Conservation (phyloP, 306 rosid species). For the Canavalia gladiata region DNA sequence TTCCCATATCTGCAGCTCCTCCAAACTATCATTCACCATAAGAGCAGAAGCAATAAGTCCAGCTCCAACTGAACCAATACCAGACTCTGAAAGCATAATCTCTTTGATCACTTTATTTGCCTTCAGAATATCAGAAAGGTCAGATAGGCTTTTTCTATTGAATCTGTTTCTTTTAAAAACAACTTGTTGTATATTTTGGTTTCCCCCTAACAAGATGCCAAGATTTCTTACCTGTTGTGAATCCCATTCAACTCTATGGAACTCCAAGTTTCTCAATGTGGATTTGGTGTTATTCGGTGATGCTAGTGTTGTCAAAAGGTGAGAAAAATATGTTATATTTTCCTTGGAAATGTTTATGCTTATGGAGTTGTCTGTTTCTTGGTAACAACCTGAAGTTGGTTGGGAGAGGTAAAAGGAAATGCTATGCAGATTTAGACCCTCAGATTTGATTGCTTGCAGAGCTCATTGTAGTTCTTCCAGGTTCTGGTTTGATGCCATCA, state of each 20-base stretch:
- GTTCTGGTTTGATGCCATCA: constrained; percentile 80
- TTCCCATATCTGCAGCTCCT: constrained; percentile 93
- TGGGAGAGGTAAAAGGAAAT: constrained; percentile 87
- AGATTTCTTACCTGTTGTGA: too few species aligned
- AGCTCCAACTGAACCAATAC: too few species aligned
- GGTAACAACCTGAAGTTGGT: constrained; percentile 67
- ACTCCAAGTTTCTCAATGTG: too few species aligned
- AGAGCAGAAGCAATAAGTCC: constrained; percentile 79
- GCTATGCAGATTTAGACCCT: constrained; percentile 63
- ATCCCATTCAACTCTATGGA: too few species aligned
- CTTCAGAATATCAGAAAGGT: too few species aligned
- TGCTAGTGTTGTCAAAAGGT: too few species aligned
- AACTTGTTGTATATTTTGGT: too few species aligned
- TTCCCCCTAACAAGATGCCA: too few species aligned
- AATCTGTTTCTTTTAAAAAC: too few species aligned
- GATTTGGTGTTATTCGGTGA: too few species aligned
- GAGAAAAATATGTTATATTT: too few species aligned
- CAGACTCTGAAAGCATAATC: constrained; percentile 86
- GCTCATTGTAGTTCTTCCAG: constrained; percentile 70
- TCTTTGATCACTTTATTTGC: constrained; percentile 71
- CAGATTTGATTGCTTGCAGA: constrained; percentile 60
- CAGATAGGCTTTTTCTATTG: constrained; percentile 70
- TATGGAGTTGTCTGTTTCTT: constrained; percentile 67
- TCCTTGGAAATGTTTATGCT: too few species aligned
- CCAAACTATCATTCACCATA: constrained; percentile 72